Conservation (phyloP, 257 asterid genomes). For the Fraxinus excelsior region DNA sequence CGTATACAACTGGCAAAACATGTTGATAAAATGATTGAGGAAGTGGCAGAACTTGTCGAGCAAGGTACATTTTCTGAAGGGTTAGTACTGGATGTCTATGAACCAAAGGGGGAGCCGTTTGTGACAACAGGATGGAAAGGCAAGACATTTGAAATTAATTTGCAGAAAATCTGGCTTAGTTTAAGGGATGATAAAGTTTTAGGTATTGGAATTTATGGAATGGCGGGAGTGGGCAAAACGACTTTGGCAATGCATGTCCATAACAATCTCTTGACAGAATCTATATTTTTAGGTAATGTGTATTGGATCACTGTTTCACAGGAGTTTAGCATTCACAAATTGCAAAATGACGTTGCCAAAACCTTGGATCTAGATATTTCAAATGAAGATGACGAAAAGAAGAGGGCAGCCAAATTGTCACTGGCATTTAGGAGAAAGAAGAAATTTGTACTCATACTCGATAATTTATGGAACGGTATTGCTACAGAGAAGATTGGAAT, state of each 20-base stretch:
- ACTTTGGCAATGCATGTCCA: constrained; percentile 33
- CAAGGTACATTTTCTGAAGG: constrained; percentile 23
- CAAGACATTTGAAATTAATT: constrained; percentile 22
- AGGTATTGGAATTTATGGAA: constrained; percentile 37
- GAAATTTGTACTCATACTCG: constrained; percentile 30
- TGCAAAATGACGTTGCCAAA: constrained; percentile 32
- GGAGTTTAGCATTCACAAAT: constrained; percentile 16
- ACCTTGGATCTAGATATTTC: constrained; percentile 20
- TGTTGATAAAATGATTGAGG: constrained; percentile 16
- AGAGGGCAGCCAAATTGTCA: constrained; percentile 27
- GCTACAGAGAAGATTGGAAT: constrained; percentile 26
- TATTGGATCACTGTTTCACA: constrained; percentile 33
- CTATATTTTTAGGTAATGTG: constrained; percentile 23
- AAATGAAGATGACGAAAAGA: constrained; percentile 22
- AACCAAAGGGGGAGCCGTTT: constrained; percentile 29
- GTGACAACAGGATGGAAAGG: constrained; percentile 27
- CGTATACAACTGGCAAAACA: constrained; percentile 16
- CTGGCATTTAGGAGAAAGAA: constrained; percentile 23
- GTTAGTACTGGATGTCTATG: constrained; percentile 24
- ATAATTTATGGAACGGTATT: constrained; percentile 29
- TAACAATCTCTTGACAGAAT: constrained; percentile 26
- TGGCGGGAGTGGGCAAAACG: constrained; percentile 37
- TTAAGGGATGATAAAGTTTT: constrained; percentile 21
- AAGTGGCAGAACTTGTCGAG: constrained; percentile 28
- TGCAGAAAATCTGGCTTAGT: constrained; percentile 25